Base-by-base conservation (phyloP, 225 moss, liverwort and hornwort genomes). In the Sphagnum contortum region DNA sequence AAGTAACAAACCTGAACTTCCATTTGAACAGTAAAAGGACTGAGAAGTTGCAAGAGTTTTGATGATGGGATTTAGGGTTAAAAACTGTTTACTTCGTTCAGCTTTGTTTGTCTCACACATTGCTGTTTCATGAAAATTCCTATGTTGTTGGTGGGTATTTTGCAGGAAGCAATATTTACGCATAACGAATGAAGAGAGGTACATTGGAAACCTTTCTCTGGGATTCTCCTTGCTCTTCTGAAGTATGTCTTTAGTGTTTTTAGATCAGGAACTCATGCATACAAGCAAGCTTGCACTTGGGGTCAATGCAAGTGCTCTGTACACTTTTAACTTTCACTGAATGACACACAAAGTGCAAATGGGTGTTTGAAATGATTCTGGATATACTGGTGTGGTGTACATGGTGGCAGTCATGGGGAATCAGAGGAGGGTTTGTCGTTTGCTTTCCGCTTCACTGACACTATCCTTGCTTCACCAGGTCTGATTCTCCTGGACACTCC, bases 381-480 rank as follows among this genome's bases (percentile, higher is more conserved):
- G 57, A 44, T 47, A 66, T 44, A 59, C 10, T 9, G 48, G 46
- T 3, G 9, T 60, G 12, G 47, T 64, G 48, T 45, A 0, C 47
- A 69, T 59, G 69, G 74, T 58, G 73, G 50, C 71, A 74, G 88
- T 70, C 90, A 83, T 77, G 90, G 69, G 75, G 89, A 79, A 77
- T 73, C 77, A 50, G 96, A 98, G 74, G 96, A 98, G 77, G 96
- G 92, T 44, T 74, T 98, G 67, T 92, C 96, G 51, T 98, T 98
- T 72, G 96, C 96, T 60, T 98, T 98, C 59, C 88, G 96, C 44
- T 98, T 98, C 71, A 98, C 96, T 46, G 96, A 98, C 62, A 98
- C 96, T 63, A 83, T 98, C 58, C 83, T 98, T 49, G 87, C 88
- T 51, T 71, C 87, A 61, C 88, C 90, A 77, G 92, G 96, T 92